phyloP scores from a whole-genome alignment of 805 yeast species.

The Pichia rugopelliculosa region DNA sequence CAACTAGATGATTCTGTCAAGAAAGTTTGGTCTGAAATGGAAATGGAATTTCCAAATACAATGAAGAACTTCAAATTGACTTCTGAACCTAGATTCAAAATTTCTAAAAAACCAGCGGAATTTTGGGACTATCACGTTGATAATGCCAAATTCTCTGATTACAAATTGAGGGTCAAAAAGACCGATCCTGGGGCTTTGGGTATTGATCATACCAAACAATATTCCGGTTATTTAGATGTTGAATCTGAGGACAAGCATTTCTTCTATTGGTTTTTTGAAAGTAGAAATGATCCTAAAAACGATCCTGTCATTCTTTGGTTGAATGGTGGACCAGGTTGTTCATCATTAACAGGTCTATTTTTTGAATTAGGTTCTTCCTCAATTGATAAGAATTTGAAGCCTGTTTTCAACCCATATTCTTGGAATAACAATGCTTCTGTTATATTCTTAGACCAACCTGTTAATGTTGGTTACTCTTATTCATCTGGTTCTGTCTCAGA shows the following conservation, averaged over 20 bases:
- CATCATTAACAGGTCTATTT: conserved; percentile 81
- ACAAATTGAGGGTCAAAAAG: conserved; percentile 42
- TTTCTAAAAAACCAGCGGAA: conserved; percentile 25
- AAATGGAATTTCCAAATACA: conserved; percentile 51
- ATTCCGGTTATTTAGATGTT: conserved; percentile 66
- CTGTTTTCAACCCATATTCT: conserved; percentile 72
- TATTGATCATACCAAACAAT: conserved; percentile 59
- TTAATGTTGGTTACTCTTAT: conserved; percentile 85
- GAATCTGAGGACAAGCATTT: conserved; percentile 72
- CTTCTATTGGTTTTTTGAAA: conserved; percentile 91
- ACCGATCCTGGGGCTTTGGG: conserved; percentile 44
- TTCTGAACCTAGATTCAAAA: conserved; percentile 41
- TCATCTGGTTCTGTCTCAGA: conserved; percentile 55
- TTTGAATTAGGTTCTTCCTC: conserved; percentile 89
- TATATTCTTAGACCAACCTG: conserved; percentile 89
- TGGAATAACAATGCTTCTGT: conserved; percentile 92
- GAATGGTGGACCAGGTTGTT: conserved; percentile 96
- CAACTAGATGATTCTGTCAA: conserved; percentile 42
- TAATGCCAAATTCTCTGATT: conserved; percentile 33
- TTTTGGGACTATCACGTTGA: conserved; percentile 31
- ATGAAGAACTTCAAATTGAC: conserved; percentile 41
- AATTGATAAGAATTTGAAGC: conserved; percentile 55
- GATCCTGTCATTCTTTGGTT: conserved; percentile 87
- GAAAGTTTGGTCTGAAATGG: conserved; percentile 56
- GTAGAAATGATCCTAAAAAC: conserved; percentile 75